phyloP scores from a whole-genome alignment of 2,329 filamentous ascomycete species.

The Rhexocercosporidium sp. region DNA sequence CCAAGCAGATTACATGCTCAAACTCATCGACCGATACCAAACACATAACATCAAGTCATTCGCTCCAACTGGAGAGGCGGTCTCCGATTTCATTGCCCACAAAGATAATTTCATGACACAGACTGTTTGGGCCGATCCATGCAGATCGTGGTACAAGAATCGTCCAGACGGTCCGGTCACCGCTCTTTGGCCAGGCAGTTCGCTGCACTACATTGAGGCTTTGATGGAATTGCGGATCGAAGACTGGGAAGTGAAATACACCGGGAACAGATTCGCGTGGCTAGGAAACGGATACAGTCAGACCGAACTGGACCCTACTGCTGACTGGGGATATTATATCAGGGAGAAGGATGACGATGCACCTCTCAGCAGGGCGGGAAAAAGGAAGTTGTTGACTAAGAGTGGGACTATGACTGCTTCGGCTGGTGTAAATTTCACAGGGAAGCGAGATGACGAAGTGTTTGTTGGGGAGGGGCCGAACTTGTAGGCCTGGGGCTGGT shows the following conservation, averaged over 20 bases:
- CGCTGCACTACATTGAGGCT: slow-evolving; percentile 56
- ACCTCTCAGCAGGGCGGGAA: background rate
- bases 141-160: slow-evolving; percentile 49
- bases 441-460: background rate
- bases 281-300: slow-evolving; percentile 48
- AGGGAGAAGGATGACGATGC: background rate
- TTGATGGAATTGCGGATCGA: slow-evolving; percentile 51
- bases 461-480: background rate
- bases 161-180: slow-evolving; percentile 44
- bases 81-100: slow-evolving; percentile 56
- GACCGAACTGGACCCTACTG: background rate
- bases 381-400: background rate
- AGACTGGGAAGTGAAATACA: slow-evolving; percentile 51
- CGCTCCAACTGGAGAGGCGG: slow-evolving; percentile 50
- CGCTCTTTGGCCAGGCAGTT: slow-evolving; percentile 50
- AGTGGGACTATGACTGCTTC: background rate
- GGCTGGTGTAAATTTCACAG: background rate
- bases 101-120: slow-evolving; percentile 51
- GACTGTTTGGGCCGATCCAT: slow-evolving; percentile 52
- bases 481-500: background rate
- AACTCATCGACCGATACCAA: slow-evolving; percentile 55
- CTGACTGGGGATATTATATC: background rate
- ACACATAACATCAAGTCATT: slow-evolving; percentile 53
- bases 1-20: slow-evolving; percentile 55
- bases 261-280: slow-evolving; percentile 46